Conservation (phyloP, 2,329 filamentous ascomycete species). For the Colletotrichum theobromicola region DNA sequence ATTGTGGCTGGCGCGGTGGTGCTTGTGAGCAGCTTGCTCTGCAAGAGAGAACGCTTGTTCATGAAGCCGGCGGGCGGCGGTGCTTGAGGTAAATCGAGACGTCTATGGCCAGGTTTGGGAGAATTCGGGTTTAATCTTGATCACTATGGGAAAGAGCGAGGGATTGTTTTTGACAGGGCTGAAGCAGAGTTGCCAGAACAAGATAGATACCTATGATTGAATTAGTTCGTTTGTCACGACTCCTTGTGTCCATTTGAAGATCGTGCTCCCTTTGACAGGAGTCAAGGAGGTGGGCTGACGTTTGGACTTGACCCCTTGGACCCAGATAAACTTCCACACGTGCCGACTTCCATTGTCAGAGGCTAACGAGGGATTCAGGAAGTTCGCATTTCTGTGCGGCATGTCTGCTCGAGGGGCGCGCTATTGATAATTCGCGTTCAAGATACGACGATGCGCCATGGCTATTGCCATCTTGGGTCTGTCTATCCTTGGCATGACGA, state of each 20-base stretch:
- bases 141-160: not conserved
- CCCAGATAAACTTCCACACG: not conserved
- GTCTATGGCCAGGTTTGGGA: not conserved
- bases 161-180: not conserved
- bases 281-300: not conserved
- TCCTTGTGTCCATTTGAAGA: not conserved
- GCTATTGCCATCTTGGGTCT: not conserved
- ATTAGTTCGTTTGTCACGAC: not conserved
- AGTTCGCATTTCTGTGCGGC: not conserved
- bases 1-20: constrained; percentile 43
- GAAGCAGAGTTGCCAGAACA: not conserved
- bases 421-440: not conserved
- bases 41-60: constrained; percentile 18
- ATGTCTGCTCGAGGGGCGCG: not conserved
- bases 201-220: not conserved
- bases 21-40: constrained; percentile 23
- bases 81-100: not conserved
- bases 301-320: not conserved
- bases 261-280: not conserved
- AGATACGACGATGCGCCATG: not conserved
- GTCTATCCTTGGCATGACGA: not conserved
- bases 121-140: not conserved
- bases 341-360: not conserved
- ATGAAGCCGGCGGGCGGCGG: not conserved
- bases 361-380: not conserved